These are phyloP conservation scores for Penicillium hesseltinei DNA, from an alignment of 2,329 filamentous ascomycete genomes.

Conservation along the genomic window DNA sequence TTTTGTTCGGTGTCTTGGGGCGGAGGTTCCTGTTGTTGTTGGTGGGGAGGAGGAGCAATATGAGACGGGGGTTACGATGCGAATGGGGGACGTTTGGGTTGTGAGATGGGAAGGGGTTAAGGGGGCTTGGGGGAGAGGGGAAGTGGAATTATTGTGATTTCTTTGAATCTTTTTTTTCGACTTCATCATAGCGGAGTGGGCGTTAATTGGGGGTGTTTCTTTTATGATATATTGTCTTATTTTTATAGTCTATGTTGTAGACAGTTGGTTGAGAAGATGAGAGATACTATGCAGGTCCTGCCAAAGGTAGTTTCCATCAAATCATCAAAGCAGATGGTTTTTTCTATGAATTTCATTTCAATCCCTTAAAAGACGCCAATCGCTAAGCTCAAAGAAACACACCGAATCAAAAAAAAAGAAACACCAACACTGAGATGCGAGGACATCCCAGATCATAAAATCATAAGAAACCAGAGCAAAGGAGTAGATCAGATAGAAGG, in stretches of 20 bases:
- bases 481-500: background rate
- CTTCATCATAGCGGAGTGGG: slow-evolving; percentile 7
- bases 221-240: background rate
- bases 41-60: slow-evolving; percentile 32
- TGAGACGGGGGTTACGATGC: slow-evolving; percentile 37
- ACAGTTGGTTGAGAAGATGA: background rate
- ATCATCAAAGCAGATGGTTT: background rate
- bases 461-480: slow-evolving; percentile 1
- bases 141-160: slow-evolving; percentile 44
- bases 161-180: background rate
- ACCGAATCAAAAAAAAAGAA: background rate
- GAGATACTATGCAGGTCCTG: background rate
- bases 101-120: slow-evolving; percentile 74
- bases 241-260: background rate
- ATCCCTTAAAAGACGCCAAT: slow-evolving; percentile 20
- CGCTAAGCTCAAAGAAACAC: slow-evolving; percentile 24
- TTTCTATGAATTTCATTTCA: slow-evolving; percentile 15
- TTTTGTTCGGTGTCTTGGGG: slow-evolving; percentile 64
- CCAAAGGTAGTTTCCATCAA: background rate
- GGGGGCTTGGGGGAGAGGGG: slow-evolving; percentile 43
- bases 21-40: slow-evolving; percentile 48
- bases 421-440: slow-evolving; percentile 2
- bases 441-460: background rate
- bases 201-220: background rate
- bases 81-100: slow-evolving; percentile 64